Evolutionary conservation across 2,329 filamentous ascomycete species (phyloP), one percentile per base, ranked within the genome.

Genomic region (Fusarium chlamydosporum): DNA sequence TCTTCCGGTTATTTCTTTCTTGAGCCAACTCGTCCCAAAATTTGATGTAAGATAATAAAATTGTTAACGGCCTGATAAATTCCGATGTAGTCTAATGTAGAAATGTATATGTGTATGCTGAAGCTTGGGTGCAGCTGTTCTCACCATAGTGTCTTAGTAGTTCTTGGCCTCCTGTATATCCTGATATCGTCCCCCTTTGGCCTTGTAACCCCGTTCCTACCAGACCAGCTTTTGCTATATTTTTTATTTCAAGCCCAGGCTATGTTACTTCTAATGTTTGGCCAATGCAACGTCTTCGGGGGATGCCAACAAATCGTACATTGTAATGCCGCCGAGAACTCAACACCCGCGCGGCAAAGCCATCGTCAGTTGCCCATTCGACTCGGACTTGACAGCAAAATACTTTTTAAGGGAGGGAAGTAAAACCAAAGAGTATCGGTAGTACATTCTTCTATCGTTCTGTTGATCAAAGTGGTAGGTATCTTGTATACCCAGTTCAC

Each of bases 281-380:
- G 33, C 13, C 15, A 35, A 35, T 16, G 16, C 13, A 16, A 16
- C 4, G 7, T 15, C 16, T 35, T 35, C 15, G 13, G 15, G 33
- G 7, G 33, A 15, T 35, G 33, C 4, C 33, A 35, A 16, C 33
- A 15, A 6, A 35, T 35, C 13, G 5, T 15, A 35, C 16, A 13
- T 16, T 8, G 3, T 15, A 16, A 7, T 15, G 33, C 15, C 41
- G 18, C 9, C 23, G 5, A 23, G 16, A 29, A 18, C 23, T 43
- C 6, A 74, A 15, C 16, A 60, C 68, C 7, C 68, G 71, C 11
- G 76, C 77, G 7, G 68, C 59, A 41, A 56, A 72, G 2, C 56
- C 68, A 9, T 68, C 79, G 12, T 48, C 70, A 11, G 71, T 76
- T 3, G 72, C 74, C 13, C 69, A 75, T n/a, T 60, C 4, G 7